Evolutionary conservation across 1,284 basidiomycete species (phyloP), one percentile per base, ranked within the genome.

Genomic region (Sanghuangporus baumii): DNA sequence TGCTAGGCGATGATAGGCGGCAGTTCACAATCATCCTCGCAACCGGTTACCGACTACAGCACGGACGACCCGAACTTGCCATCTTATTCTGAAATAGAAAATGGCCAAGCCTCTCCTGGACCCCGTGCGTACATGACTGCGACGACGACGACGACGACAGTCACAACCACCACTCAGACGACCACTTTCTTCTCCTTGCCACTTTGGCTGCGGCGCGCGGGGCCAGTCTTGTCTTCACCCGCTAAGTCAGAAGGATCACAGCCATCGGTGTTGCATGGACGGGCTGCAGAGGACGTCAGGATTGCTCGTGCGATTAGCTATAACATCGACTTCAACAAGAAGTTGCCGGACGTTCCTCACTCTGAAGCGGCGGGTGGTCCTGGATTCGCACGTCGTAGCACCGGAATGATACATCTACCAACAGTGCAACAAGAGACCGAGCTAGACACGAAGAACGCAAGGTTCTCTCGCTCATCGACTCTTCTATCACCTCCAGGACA

Each of bases 321-420:
- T 50, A 70, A 71, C n/a, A 66, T 75, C 61, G 69, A 81, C 43
- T 26, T 52, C 38, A 82, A 89, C 68, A 89, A 90, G 71, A 84
- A 83, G 11, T 79, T 90, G 26, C 88, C 88, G 51, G 86, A 86
- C 2, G 86, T 81, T 1, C 89, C 88, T 16, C 65, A 67, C 18
- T 64, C 66, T 40, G 66, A 67, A n/a, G 55, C 57, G 50, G 66
- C 66, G 40, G 65, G 26, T 54, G 55, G 43, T 20, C 55, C 55
- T 40, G 6, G 38, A 18, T 58, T 41, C 26, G 43, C 55, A 18
- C 61, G 61, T 34, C 55, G 36, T n/a, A 62, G 55, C 18, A 58
- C 55, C n/a, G 55, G 61, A 47, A 31, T 55, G 38, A 46, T 57
- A 38, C 18, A 57, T 14, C 12, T 60, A 16, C 59, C 59, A 8